Percentiles rank a stretch among this genome's conserved stretches.
phyloP scores from a whole-genome alignment of 2,329 filamentous ascomycete genomes.

The Sclerotinia minor region DNA sequence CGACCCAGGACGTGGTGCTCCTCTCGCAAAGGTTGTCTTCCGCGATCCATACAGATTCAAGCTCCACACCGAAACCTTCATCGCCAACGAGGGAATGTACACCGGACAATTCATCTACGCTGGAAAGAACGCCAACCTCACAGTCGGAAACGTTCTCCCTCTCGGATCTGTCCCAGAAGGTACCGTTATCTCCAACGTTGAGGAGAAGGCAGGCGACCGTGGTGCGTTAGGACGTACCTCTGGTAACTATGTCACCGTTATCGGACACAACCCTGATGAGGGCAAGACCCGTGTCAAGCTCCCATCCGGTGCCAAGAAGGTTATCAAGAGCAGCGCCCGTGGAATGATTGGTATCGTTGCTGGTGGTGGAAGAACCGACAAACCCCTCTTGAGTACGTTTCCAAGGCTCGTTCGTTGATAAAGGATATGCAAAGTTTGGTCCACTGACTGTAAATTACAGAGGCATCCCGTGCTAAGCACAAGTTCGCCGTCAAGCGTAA shows the following conservation, averaged over 20 bases:
- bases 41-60: constrained; percentile 98
- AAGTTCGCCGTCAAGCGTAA: constrained; percentile 99
- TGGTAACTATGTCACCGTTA: constrained; percentile 98
- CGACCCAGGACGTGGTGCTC: constrained; percentile 94
- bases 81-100: constrained; percentile 99
- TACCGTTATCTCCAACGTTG: constrained; percentile 98
- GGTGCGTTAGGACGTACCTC: constrained; percentile 95
- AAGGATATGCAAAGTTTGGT: background rate
- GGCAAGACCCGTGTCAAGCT: constrained; percentile 99
- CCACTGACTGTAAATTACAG: constrained; percentile 55
- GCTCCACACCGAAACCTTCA: constrained; percentile 98
- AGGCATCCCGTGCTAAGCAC: constrained; percentile 99
- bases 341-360: constrained; percentile 99
- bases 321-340: constrained; percentile 85
- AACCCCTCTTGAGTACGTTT: constrained; percentile 86
- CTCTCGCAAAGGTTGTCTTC: constrained; percentile 95
- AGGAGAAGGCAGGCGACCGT: constrained; percentile 98
- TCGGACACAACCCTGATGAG: constrained; percentile 97
- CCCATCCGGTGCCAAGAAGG: constrained; percentile 98
- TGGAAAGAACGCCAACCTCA: constrained; percentile 97
- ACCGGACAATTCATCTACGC: constrained; percentile 99
- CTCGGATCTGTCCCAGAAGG: constrained; percentile 94
- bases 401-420: background rate
- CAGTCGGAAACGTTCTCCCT: constrained; percentile 95
- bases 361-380: constrained; percentile 99